Base-by-base conservation (phyloP, 495 filamentous ascomycete species). In the Aspergillus steynii region DNA sequence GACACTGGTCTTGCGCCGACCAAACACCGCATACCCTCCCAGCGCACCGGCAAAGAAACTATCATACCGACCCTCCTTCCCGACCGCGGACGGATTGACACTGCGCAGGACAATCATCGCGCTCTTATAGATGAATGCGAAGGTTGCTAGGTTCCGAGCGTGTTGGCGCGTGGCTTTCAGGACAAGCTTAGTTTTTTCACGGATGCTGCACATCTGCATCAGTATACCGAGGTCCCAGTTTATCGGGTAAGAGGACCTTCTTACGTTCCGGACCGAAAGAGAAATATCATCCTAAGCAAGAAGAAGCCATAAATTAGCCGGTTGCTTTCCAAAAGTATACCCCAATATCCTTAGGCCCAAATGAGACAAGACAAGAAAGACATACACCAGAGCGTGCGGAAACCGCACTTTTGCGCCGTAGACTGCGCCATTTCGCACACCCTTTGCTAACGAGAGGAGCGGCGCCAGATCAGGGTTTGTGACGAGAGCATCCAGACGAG, bases 381-480 rank as follows among this genome's bases (percentile, higher is more conserved):
- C 77, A 46, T 85, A 93, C 88, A 99, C 95, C 61, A 99, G 84
- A 55, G 95, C 95, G 79, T 99, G 95, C 67, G 95, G 95, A 81
- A 98, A 97, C 64, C 95, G 93, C 73, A 99, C 91, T 85, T 98
- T 99, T 66, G 93, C 87, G 29, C 95, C 95, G 78, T 98, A 99
- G 60, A 97, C 91, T 63, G 92, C 86, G 73, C 95, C 95, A 88
- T 98, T 99, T 74, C 95, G 93, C 53, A 93, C 86, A 62, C 84
- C 91, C 80, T 99, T 99, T 68, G 94, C 60, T 64, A 99, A 80
- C 29, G 90, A 82, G 29, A 99, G 85, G 55, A 92, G 68, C 65
- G 92, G 91, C 59, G 91, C 89, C 74, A 96, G 88, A 61, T 85
- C 78, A 3, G 94, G 92, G 73, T 98, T 85, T 45, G 94, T 87